Evolutionary conservation across 139 green algal genomes (phyloP), one percentile per base, ranked within the genome.

Genomic region (Penium margaritaceum): DNA sequence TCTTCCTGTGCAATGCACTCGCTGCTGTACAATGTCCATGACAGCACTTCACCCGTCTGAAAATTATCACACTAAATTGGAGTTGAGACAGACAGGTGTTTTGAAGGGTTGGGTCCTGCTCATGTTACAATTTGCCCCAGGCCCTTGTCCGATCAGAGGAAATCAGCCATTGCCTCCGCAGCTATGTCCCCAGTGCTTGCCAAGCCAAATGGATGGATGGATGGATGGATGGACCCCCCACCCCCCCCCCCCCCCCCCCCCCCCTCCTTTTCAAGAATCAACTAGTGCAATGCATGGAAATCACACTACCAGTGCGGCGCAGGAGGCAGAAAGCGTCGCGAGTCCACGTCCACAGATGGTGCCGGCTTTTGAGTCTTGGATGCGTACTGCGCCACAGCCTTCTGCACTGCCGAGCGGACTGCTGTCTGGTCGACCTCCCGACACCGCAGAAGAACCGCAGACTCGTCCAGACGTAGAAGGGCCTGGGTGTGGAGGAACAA

Each of bases 291-390:
- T n/a, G n/a, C n/a, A n/a, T n/a, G n/a, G n/a, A n/a, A n/a, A n/a
- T n/a, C n/a, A n/a, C n/a, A n/a, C n/a, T 2, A 24, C 14, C 47
- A 68, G 4, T 68, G 61, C 6, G 66, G 66, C 29, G 66, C 39
- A 71, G 70, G 61, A 38, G 70, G 70, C 24, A 77, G 55, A 46
- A 77, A 77, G 80, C 95, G 71, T 14, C 90, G 83, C 47, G 77
- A 85, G 33, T 85, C 85, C 29, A 97, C 87, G 32, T 87, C 54
- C 7, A 82, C 83, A 14, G 60, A 77, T 5, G 78, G 79, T 84
- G 95, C 89, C 24, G 69, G 24, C 36, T 96, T 82, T 75, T 94
- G 94, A 46, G 76, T 63, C 73, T 92, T 73, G 0, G 85, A 33
- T 37, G 27, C 73, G 51, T 80, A 80, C 19, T 67, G 51, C 41